Evolutionary conservation across 129 eudicot species (phyloP), one percentile per base, ranked within the genome.

Genomic region (Chrysanthemum makinoi): DNA sequence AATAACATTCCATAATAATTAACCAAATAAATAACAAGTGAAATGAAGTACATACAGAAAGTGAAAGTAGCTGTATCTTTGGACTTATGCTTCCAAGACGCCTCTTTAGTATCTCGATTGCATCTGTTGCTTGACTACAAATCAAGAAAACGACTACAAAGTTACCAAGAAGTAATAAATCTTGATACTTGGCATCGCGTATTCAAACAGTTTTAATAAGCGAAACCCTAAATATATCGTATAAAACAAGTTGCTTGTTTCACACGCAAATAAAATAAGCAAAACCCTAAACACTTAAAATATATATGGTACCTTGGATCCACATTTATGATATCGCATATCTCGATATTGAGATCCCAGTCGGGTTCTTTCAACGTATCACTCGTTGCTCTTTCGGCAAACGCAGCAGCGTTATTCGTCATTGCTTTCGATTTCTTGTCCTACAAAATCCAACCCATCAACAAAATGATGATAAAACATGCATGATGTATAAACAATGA

Each of bases 301-400:
- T 33, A 53, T 33, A 72, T 68, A 48, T 13, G 2, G 58, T 91
- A 91, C 96, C 98, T 88, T 26, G 91, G 98, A 79, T 91, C 83
- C 68, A 80, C 83, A 74, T 91, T 91, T 33, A 91, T 85, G 30
- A 86, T 78, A 66, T 89, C 95, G 48, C 98, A 89, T 24, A 92
- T 86, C 81, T 89, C 95, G 12, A 92, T 86, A 73, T 92, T 92
- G 15, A 92, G 72, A 12, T 91, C 91, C 98, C 96, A 92, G 63
- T 92, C 96, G 13, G 96, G 98, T 80, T 95, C 98, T 72, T 80
- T 85, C 73, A 89, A 72, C 89, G 75, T 62, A 70, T 92, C 96
- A 78, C 89, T 87, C 39, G 96, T 89, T 43, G 98, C 98, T 82
- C 98, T 91, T 79, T 92, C 98, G 20, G 91, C 96, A 87, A 83